These are phyloP conservation scores for Penicillium brevicompactum DNA, from an alignment of 2,329 filamentous ascomycete species.

Conservation along the genomic window DNA sequence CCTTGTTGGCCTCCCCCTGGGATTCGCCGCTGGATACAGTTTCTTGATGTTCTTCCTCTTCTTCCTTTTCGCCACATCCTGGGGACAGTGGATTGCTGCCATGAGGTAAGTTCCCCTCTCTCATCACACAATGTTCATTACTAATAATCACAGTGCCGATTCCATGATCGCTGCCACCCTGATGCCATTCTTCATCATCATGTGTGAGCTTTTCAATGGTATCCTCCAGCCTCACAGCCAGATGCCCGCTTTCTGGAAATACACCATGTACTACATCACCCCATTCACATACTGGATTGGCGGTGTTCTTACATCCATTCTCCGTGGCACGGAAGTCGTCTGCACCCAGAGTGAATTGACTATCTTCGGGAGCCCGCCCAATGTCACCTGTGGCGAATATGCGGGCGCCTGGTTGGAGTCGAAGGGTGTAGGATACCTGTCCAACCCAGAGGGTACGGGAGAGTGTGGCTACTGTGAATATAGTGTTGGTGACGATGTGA, in stretches of 20 bases:
- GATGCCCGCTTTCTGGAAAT: constrained; percentile 77
- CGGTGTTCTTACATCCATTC: constrained; percentile 75
- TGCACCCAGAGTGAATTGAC: constrained; percentile 69
- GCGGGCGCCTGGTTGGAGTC: constrained; percentile 67
- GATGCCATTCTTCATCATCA: constrained; percentile 81
- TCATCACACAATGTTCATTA: not conserved
- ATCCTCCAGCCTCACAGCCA: constrained; percentile 76
- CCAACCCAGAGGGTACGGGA: constrained; percentile 60
- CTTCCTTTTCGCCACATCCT: constrained; percentile 69
- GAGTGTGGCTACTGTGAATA: constrained; percentile 81
- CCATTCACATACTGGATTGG: constrained; percentile 82
- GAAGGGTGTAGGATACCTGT: constrained; percentile 71
- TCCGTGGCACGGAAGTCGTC: constrained; percentile 64
- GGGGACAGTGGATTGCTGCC: constrained; percentile 79
- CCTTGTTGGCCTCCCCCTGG: constrained; percentile 65
- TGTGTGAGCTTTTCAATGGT: constrained; percentile 83
- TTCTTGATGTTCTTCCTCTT: constrained; percentile 75
- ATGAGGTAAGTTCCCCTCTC: constrained; percentile 58
- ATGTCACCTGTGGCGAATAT: constrained; percentile 72
- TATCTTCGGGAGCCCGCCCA: constrained; percentile 65
- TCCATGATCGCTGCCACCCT: constrained; percentile 77
- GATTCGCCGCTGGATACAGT: constrained; percentile 67
- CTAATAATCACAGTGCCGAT: constrained; percentile 27
- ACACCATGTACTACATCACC: constrained; percentile 81
- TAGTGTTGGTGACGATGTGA: constrained; percentile 43